These are phyloP conservation scores for Sphenostylis stenocarpa DNA, from an alignment of 306 rosid genomes.

Conservation along the genomic window DNA sequence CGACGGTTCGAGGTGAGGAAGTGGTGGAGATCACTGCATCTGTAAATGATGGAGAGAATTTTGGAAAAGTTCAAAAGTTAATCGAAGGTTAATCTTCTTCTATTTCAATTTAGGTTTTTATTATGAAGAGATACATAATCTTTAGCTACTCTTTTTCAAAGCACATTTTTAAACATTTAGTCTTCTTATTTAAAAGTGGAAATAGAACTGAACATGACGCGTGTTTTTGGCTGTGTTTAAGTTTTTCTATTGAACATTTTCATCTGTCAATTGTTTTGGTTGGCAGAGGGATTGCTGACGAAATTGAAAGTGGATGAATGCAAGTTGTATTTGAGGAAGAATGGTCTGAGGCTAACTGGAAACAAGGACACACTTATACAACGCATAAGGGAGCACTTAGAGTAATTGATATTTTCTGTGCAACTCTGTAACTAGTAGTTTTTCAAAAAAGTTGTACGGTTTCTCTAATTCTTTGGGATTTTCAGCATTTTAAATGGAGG, in stretches of 20 bases:
- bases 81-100: conserved; percentile 49
- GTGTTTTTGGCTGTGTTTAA: background rate
- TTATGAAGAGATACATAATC: background rate
- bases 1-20: conserved; percentile 12
- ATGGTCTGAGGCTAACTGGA: conserved; percentile 78
- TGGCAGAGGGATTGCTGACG: conserved; percentile 56
- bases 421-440: background rate
- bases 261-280: conserved; percentile 22
- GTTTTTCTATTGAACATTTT: background rate
- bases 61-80: conserved; percentile 43
- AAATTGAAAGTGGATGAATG: conserved; percentile 80
- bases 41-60: conserved; percentile 38
- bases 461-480: conserved; percentile 31
- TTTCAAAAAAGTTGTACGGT: background rate
- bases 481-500: conserved; percentile 80
- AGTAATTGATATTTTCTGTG: conserved; percentile 50
- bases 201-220: background rate
- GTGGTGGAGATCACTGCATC: conserved; percentile 31
- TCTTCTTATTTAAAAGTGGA: background rate
- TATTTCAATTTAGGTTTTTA: background rate
- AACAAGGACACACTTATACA: conserved; percentile 67
- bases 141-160: background rate
- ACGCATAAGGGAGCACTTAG: conserved; percentile 71
- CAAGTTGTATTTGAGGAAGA: conserved; percentile 71
- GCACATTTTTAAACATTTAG: background rate